Evolutionary conservation across 2,329 filamentous ascomycete genomes (phyloP), one percentile per base, ranked within the genome.

Genomic region (Emericellopsis cladophorae): DNA sequence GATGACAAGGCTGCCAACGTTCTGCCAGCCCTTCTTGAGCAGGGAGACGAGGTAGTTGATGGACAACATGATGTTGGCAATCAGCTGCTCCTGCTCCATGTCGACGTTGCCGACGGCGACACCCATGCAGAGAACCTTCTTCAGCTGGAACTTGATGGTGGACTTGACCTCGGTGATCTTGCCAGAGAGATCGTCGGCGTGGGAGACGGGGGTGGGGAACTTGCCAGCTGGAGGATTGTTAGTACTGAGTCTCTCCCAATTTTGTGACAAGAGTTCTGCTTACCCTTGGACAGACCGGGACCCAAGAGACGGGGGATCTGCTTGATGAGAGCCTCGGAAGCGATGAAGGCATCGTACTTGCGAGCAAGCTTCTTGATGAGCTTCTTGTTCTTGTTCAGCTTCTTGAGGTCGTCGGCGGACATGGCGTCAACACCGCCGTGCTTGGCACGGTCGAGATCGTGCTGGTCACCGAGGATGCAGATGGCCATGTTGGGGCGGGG

Each of bases 351-450:
- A 71, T 98, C 92, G 82, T 98, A 96, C 79, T 98, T 98, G 81
- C 89, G 88, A 51, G 92, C 92, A 54, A 98, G 85, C 84, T 98
- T 98, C 88, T 98, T 98, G 83, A 98, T 95, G 62, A 96, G 83
- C 84, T 98, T 98, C 86, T 98, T 96, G 87, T 98, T 98, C 87
- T 98, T 98, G 84, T 98, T 98, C 57, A 98, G 87, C 84, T 98
- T 98, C 86, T 98, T 98, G 74, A 98, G 74, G 72, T 98, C 92
- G 61, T 98, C 92, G 54, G 86, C 72, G 61, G 86, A 94, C 92
- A 96, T 96, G 74, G 90, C 88, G 65, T 98, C 92, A 57, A 96
- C 80, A 67, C 88, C 90, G 62, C 88, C 85, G 79, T 98, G 92
- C 83, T 98, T 98, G 65, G 92, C 90, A 79, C 92, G 89, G 69